Conservation (phyloP, 306 rosid species). For the Rosa multiflora region DNA sequence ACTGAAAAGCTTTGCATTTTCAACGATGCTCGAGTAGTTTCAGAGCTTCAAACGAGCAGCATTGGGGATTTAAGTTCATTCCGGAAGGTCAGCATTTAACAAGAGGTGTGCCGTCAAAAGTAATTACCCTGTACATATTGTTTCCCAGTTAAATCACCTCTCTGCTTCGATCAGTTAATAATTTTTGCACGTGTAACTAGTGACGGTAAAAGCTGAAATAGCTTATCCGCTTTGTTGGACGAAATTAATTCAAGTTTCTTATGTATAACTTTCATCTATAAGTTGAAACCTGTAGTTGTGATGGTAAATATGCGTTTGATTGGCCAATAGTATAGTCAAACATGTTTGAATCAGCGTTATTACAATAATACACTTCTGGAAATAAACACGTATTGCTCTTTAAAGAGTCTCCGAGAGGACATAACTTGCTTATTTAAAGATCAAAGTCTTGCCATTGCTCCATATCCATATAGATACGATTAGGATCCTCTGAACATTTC, state of each 20-base stretch:
- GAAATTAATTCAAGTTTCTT: background rate
- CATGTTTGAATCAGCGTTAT: background rate
- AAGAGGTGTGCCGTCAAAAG: background rate
- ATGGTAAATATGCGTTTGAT: background rate
- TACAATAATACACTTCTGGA: background rate
- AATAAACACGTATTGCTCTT: background rate
- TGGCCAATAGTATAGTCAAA: background rate
- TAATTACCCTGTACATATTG: background rate
- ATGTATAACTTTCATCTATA: background rate
- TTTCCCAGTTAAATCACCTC: background rate
- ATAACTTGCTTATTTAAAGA: background rate
- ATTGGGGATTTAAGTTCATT: background rate
- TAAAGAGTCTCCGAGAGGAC: background rate
- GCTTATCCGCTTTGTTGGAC: background rate
- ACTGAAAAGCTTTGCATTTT: constrained; percentile 30
- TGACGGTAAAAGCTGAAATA: background rate
- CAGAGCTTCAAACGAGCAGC: constrained; percentile 9
- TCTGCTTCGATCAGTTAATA: background rate
- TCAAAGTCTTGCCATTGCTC: background rate
- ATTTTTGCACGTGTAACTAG: background rate
- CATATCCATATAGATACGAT: background rate
- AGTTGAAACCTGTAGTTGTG: background rate
- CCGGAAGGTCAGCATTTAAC: background rate
- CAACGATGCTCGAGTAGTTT: background rate
- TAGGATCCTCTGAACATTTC: background rate